phyloP scores from a whole-genome alignment of 495 filamentous ascomycete genomes.

The Xylona heveae region DNA sequence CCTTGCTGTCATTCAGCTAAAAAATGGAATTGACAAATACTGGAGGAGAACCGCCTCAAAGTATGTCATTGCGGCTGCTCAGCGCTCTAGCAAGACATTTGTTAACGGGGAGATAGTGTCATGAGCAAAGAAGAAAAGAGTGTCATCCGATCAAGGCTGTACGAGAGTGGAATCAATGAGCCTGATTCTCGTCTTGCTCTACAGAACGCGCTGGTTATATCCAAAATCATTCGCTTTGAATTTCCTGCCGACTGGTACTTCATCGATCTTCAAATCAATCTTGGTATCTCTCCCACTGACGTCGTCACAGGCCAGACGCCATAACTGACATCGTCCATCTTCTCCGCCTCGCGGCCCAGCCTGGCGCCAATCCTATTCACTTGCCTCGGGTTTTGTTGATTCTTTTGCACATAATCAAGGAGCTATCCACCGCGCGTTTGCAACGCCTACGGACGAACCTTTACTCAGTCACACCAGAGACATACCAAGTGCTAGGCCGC shows the following conservation, averaged over 20 bases:
- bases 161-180: slow-evolving; percentile 55
- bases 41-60: slow-evolving; percentile 60
- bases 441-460: slow-evolving; percentile 46
- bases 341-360: slow-evolving; percentile 28
- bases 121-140: slow-evolving; percentile 56
- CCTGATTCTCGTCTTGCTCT: slow-evolving; percentile 48
- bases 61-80: slow-evolving; percentile 24
- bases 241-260: slow-evolving; percentile 57
- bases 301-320: slow-evolving; percentile 23
- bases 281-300: background rate
- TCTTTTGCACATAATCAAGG: slow-evolving; percentile 70
- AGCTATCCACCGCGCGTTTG: slow-evolving; percentile 60
- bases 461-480: slow-evolving; percentile 54
- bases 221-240: slow-evolving; percentile 75
- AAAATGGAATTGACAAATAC: slow-evolving; percentile 86
- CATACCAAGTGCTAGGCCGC: slow-evolving; percentile 50
- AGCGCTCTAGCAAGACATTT: background rate
- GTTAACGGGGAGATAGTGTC: slow-evolving; percentile 22
- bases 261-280: background rate
- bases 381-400: slow-evolving; percentile 56
- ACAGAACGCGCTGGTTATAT: slow-evolving; percentile 69
- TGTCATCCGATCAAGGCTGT: slow-evolving; percentile 45
- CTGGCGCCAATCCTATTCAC: slow-evolving; percentile 24
- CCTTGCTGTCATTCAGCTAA: slow-evolving; percentile 80
- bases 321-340: slow-evolving; percentile 32